phyloP scores from a whole-genome alignment of 1,284 basidiomycete genomes.

The Xanthoconium separans region DNA sequence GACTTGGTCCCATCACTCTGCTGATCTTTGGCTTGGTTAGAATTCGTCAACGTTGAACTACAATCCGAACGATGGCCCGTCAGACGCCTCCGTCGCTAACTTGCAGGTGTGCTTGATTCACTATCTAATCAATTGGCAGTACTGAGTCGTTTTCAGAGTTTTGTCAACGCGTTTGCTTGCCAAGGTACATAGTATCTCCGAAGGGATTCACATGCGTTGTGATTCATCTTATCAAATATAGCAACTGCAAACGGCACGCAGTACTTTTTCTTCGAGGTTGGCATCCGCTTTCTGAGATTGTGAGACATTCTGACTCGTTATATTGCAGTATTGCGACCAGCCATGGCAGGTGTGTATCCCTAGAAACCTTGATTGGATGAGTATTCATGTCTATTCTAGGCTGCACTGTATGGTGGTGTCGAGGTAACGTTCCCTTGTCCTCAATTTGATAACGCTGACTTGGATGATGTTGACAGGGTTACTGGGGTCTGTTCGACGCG shows the following conservation, averaged over 20 bases:
- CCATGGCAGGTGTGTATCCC: slow-evolving; percentile 67
- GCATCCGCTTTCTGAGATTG: slow-evolving; percentile 17
- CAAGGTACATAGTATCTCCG: slow-evolving; percentile 36
- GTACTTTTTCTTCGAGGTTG: slow-evolving; percentile 85
- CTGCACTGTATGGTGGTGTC: slow-evolving; percentile 70
- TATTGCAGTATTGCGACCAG: slow-evolving; percentile 76
- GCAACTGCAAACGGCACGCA: slow-evolving; percentile 78
- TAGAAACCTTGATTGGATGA: background rate
- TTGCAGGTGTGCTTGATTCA: slow-evolving; percentile 50
- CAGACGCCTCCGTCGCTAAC: slow-evolving; percentile 64
- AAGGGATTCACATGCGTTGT: background rate
- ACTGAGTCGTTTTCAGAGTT: slow-evolving; percentile 44
- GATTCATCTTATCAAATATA: slow-evolving; percentile 13
- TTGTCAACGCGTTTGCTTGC: slow-evolving; percentile 87
- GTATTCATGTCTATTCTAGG: slow-evolving; percentile 20
- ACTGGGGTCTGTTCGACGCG: slow-evolving; percentile 64
- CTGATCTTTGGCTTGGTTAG: slow-evolving; percentile 33
- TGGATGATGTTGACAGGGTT: slow-evolving; percentile 34
- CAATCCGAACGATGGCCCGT: slow-evolving; percentile 62
- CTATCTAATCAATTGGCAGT: background rate
- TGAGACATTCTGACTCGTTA: slow-evolving; percentile 1
- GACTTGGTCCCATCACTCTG: background rate
- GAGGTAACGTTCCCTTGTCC: slow-evolving; percentile 53
- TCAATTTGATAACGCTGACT: slow-evolving; percentile 10
- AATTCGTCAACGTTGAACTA: slow-evolving; percentile 52